Evolutionary conservation across 345 rosid genomes (phyloP).

Genomic region (Syzygium aromaticum): DNA sequence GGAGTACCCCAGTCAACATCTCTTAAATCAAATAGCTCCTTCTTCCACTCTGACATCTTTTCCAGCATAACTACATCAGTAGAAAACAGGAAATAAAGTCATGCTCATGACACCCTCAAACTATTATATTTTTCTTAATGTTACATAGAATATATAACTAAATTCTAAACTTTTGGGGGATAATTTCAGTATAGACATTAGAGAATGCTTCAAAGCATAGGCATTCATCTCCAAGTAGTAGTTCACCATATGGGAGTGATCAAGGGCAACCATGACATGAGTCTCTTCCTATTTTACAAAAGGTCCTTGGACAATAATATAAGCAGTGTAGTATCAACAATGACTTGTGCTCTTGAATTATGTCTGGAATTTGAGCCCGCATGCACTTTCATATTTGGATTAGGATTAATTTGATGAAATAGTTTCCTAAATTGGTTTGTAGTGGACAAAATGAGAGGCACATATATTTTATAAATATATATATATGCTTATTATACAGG

Average conservation of each 20-base stretch:
- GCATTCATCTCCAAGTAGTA: neutral
- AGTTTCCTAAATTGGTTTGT: too few relatives aligned
- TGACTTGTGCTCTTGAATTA: neutral
- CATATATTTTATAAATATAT: too few relatives aligned
- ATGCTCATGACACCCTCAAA: neutral
- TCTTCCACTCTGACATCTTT: neutral
- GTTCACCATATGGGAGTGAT: neutral
- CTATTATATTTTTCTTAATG: neutral
- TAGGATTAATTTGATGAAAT: too few relatives aligned
- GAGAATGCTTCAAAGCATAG: neutral
- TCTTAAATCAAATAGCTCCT: neutral
- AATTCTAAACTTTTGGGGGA: neutral
- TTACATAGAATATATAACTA: neutral
- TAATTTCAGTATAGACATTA: neutral
- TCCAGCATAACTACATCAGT: neutral
- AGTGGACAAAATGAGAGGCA: too few relatives aligned
- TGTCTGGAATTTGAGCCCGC: too few relatives aligned
- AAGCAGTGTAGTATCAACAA: neutral
- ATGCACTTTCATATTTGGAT: too few relatives aligned
- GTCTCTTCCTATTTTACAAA: neutral
- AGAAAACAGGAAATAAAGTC: neutral
- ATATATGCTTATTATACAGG: too few relatives aligned
- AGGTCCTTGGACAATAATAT: neutral
- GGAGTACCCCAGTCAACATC: accelerated
- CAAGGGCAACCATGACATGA: neutral